Evolutionary conservation across 2,329 filamentous ascomycete species (phyloP).

Genomic region (Ceratocystis cubensis): DNA sequence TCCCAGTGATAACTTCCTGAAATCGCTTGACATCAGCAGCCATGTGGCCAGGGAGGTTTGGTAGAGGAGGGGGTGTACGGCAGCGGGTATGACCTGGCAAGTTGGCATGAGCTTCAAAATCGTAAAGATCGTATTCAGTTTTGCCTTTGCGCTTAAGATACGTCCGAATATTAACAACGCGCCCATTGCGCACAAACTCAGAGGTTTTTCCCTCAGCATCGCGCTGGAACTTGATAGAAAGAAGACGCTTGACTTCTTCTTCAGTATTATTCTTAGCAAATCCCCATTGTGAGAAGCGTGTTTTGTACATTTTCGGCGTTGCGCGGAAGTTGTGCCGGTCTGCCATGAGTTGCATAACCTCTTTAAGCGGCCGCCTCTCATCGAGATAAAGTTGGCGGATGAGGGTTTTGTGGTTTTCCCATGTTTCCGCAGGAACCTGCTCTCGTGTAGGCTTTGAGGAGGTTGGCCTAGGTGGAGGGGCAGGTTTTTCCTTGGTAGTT

Average conservation of each 20-base stretch:
- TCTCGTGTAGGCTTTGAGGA: constrained; percentile 27
- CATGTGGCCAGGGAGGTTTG: constrained; percentile 31
- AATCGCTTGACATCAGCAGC: constrained; percentile 34
- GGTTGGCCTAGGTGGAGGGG: constrained; percentile 16
- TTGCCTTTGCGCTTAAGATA: constrained; percentile 43
- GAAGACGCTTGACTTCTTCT: constrained; percentile 38
- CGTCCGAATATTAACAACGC: constrained; percentile 39
- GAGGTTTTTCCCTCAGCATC: constrained; percentile 42
- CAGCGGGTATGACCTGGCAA: constrained; percentile 35
- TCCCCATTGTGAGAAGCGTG: constrained; percentile 43
- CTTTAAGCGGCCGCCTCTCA: constrained; percentile 39
- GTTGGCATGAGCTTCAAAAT: constrained; percentile 34
- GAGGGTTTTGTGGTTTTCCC: constrained; percentile 37
- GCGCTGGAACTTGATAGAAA: constrained; percentile 41
- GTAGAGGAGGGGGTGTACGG: constrained; percentile 35
- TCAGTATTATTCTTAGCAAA: constrained; percentile 45
- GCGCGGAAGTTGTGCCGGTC: constrained; percentile 38
- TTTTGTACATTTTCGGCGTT: constrained; percentile 45
- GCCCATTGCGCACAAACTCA: constrained; percentile 41
- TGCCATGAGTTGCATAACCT: constrained; percentile 41
- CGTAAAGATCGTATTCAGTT: constrained; percentile 40
- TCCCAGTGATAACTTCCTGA: constrained; percentile 34
- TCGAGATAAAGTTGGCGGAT: constrained; percentile 38
- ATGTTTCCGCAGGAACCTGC: constrained; percentile 35
- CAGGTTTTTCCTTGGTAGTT: constrained; percentile 9